Evolutionary conservation across 441 rosid genomes (phyloP).

Genomic region (Bruguiera hainesii): DNA sequence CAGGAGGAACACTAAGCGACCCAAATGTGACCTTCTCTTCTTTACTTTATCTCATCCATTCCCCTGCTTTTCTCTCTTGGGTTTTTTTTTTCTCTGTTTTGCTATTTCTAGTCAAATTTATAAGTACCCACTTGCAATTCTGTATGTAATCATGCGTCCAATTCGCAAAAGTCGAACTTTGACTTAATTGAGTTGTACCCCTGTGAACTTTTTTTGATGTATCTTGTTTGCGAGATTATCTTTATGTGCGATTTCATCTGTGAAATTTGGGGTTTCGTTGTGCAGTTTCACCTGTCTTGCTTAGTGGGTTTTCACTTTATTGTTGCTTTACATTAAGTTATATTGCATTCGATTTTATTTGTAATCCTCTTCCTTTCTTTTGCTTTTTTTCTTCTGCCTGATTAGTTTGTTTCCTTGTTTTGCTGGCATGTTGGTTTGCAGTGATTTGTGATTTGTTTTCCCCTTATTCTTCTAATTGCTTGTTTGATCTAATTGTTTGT

Average conservation of each 20-base stretch:
- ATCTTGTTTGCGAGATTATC: background rate
- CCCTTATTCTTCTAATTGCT: background rate
- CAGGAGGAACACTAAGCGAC: constrained; percentile 68
- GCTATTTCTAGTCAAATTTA: too few species aligned
- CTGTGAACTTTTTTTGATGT: background rate
- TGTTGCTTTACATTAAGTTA: background rate
- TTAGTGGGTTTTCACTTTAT: background rate
- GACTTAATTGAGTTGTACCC: too few species aligned
- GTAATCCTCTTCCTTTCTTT: background rate
- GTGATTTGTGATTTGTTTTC: too few species aligned
- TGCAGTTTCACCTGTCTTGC: background rate
- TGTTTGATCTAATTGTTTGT: background rate
- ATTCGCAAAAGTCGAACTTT: too few species aligned
- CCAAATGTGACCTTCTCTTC: constrained; percentile 50
- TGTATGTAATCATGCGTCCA: too few species aligned
- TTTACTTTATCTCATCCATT: background rate
- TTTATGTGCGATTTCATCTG: background rate
- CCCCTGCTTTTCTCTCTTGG: background rate
- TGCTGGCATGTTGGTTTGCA: too few species aligned
- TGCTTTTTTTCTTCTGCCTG: background rate
- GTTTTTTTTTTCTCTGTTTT: background rate
- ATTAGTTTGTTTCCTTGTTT: too few species aligned
- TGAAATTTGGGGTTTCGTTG: background rate
- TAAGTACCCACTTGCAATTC: too few species aligned
- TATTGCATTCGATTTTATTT: background rate